phyloP scores from a whole-genome alignment of 2,329 filamentous ascomycete genomes.

The Beauveria australis region DNA sequence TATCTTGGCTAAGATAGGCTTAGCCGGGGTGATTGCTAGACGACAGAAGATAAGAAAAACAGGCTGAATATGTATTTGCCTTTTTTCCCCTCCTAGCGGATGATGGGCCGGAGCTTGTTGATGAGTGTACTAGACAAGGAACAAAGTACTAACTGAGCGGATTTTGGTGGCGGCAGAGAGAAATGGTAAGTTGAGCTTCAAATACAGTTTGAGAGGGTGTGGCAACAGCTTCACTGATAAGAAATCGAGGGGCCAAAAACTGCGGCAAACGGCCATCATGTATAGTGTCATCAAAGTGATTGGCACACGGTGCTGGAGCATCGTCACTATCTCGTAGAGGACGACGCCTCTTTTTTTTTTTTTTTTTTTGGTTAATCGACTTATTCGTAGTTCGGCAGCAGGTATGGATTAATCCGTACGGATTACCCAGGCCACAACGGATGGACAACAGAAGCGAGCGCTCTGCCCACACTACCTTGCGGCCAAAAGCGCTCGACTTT shows the following conservation, averaged over 20 bases:
- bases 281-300: not conserved
- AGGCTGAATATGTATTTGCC: not conserved
- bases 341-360: not conserved
- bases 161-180: not conserved
- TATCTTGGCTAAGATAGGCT: not conserved
- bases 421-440: too few relatives aligned
- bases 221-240: not conserved
- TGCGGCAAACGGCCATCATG: not conserved
- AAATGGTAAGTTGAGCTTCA: not conserved
- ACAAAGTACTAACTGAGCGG: not conserved
- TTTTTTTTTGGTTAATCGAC: not conserved
- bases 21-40: not conserved
- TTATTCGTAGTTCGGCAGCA: not conserved
- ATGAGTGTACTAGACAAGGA: too few relatives aligned
- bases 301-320: not conserved
- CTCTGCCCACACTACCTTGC: too few relatives aligned
- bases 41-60: not conserved
- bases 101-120: not conserved
- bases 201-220: not conserved
- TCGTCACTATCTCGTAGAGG: conserved; percentile 1
- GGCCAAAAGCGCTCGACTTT: too few relatives aligned
- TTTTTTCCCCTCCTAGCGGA: not conserved
- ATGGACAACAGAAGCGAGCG: too few relatives aligned
- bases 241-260: not conserved
- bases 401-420: not conserved